phyloP scores from a whole-genome alignment of 306 rosid genomes.

The Leucaena leucocephala region DNA sequence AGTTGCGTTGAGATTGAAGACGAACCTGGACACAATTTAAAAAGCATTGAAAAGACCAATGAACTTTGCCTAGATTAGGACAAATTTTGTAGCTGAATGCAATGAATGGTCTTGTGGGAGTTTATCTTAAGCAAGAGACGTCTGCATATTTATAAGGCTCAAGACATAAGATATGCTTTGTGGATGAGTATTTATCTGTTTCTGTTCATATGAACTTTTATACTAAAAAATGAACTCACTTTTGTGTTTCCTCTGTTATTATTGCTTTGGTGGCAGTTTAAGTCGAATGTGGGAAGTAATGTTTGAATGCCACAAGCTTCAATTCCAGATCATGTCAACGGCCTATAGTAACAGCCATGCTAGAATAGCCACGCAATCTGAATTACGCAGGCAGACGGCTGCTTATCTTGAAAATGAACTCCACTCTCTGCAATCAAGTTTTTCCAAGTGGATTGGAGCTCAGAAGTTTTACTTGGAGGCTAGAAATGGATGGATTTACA shows the following conservation, averaged over 20 bases:
- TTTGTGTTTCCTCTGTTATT: constrained; percentile 39
- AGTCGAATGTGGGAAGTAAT: constrained; percentile 92
- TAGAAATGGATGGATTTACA: constrained; percentile 73
- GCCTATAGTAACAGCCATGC: constrained; percentile 57
- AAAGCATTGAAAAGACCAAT: not conserved
- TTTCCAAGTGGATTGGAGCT: constrained; percentile 79
- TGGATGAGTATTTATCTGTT: constrained; percentile 1
- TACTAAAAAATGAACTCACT: not conserved
- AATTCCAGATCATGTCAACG: constrained; percentile 64
- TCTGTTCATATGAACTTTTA: constrained; percentile 18
- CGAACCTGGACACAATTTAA: too few relatives aligned
- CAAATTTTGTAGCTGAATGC: not conserved
- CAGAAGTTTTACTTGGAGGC: constrained; percentile 74
- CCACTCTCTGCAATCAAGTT: constrained; percentile 57
- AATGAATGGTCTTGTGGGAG: not conserved
- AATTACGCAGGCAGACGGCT: constrained; percentile 64
- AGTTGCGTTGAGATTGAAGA: not conserved
- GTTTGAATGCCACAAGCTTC: constrained; percentile 86
- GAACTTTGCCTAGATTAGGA: constrained; percentile 15
- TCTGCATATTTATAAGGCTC: not conserved
- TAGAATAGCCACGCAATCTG: constrained; percentile 63
- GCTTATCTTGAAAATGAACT: constrained; percentile 77
- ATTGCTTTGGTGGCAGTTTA: constrained; percentile 55
- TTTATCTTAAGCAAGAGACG: constrained; percentile 22
- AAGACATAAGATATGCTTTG: not conserved